These are phyloP conservation scores for Plenodomus tracheiphilus DNA, from an alignment of 2,329 filamentous ascomycete genomes.

Conservation along the genomic window DNA sequence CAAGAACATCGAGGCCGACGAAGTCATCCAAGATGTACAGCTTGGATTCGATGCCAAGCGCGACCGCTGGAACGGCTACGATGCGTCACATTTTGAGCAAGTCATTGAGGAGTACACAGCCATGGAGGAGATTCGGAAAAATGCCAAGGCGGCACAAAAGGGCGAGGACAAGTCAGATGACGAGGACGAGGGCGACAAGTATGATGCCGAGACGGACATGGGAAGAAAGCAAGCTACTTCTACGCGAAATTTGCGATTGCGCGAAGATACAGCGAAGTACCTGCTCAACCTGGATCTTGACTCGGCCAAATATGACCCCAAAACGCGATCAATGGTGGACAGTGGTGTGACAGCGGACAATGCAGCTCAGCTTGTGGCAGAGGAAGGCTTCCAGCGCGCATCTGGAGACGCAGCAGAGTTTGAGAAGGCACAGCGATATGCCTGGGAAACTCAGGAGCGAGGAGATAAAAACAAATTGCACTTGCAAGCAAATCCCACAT, in stretches of 20 bases:
- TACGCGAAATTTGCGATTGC: constrained; percentile 84
- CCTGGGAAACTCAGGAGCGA: constrained; percentile 92
- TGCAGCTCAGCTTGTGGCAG: constrained; percentile 80
- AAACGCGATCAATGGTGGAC: constrained; percentile 89
- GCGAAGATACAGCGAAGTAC: constrained; percentile 98
- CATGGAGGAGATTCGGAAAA: constrained; percentile 72
- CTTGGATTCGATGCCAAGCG: constrained; percentile 96
- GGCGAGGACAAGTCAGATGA: constrained; percentile 52
- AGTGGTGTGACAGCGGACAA: constrained; percentile 78
- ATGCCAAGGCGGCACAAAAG: constrained; percentile 45
- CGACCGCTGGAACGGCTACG: constrained; percentile 98
- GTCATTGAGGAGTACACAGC: constrained; percentile 91
- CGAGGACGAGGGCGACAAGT: constrained; percentile 63
- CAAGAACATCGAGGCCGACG: constrained; percentile 90
- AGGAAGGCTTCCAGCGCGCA: constrained; percentile 87
- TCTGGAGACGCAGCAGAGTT: constrained; percentile 94
- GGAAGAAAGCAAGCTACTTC: constrained; percentile 88
- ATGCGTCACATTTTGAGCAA: constrained; percentile 78
- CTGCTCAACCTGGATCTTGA: constrained; percentile 92
- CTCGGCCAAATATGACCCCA: constrained; percentile 96
- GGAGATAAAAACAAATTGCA: constrained; percentile 79
- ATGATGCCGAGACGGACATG: constrained; percentile 97
- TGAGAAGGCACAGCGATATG: constrained; percentile 83
- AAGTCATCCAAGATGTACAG: constrained; percentile 80
- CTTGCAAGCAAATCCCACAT: constrained; percentile 94